A percentile compares a stretch with the other conserved stretches of the same genome.
Evolutionary conservation across 176 grass and related monocot genomes (phyloP).

Genomic region (Rhynchospora tenuis): DNA sequence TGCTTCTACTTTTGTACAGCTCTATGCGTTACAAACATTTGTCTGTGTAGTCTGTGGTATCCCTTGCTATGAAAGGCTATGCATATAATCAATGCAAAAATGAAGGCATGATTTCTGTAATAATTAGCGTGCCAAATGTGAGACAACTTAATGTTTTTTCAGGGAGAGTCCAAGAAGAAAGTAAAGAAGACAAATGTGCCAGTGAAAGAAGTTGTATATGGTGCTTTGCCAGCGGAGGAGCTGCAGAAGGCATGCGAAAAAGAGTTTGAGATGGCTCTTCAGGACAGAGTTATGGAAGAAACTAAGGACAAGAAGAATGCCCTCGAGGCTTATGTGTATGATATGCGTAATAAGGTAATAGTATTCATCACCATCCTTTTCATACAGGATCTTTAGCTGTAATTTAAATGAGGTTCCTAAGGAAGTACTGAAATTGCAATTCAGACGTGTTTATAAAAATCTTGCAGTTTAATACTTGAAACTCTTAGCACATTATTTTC

Average conservation of each 20-base stretch:
- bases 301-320: slow-evolving; percentile 99
- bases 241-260: slow-evolving; percentile 77
- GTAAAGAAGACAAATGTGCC: slow-evolving; percentile 82
- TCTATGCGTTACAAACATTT: background rate
- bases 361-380: background rate
- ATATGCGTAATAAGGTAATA: slow-evolving; percentile 90
- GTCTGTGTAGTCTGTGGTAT: background rate
- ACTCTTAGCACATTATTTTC: background rate
- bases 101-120: background rate
- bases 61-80: background rate
- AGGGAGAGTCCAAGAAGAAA: slow-evolving; percentile 84
- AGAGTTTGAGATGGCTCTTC: slow-evolving; percentile 97
- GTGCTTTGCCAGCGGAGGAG: slow-evolving; percentile 47
- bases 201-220: slow-evolving; percentile 65
- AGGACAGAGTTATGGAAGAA: slow-evolving; percentile 97
- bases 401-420: background rate
- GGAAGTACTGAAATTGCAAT: background rate
- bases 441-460: no score
- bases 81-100: background rate
- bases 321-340: slow-evolving; percentile 95
- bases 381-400: background rate
- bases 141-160: background rate
- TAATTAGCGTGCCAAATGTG: background rate
- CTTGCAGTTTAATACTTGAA: background rate
- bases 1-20: background rate